Percentiles rank a stretch among this genome's conserved stretches.
These are phyloP conservation scores for Hemisphaericaspora lyxosophila DNA, from an alignment of 1,139 yeast species.

Conservation along the genomic window DNA sequence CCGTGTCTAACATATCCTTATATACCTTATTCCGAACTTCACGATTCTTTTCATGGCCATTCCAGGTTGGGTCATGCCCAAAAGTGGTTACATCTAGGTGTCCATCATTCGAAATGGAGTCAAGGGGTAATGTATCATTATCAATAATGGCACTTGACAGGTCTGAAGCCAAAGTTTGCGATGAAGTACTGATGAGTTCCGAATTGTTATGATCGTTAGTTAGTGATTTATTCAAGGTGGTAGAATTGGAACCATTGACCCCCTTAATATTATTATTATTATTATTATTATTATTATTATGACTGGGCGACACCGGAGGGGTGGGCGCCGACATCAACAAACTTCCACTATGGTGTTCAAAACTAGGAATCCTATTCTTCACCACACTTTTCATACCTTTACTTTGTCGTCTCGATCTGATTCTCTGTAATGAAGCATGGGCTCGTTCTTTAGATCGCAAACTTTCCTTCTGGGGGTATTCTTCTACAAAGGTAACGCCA, in stretches of 20 bases:
- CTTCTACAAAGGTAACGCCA: conserved; percentile 25
- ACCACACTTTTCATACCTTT: conserved; percentile 41
- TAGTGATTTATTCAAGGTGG: conserved; percentile 10
- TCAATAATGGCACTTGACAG: conserved; percentile 4
- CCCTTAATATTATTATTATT: neutral
- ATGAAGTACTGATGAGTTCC: conserved; percentile 7
- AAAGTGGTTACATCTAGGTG: neutral
- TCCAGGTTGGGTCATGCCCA: neutral
- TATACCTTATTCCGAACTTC: conserved; percentile 13
- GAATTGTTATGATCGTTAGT: conserved; percentile 6
- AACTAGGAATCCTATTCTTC: conserved; percentile 26
- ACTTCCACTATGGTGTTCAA: conserved; percentile 14
- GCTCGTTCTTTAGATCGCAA: conserved; percentile 60
- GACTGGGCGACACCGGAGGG: conserved; percentile 5
- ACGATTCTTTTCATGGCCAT: conserved; percentile 1
- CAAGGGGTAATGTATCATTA: too few species aligned
- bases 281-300: neutral
- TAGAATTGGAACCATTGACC: conserved; percentile 16
- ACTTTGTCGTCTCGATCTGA: conserved; percentile 58
- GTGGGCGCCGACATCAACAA: neutral
- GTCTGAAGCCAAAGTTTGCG: conserved; percentile 8
- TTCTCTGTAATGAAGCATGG: conserved; percentile 63
- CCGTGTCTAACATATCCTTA: conserved; percentile 27
- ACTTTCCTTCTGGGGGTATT: conserved; percentile 30
- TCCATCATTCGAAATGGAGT: neutral